Conservation (phyloP, 805 yeast species). For the Tetrapisispora phaffii region DNA sequence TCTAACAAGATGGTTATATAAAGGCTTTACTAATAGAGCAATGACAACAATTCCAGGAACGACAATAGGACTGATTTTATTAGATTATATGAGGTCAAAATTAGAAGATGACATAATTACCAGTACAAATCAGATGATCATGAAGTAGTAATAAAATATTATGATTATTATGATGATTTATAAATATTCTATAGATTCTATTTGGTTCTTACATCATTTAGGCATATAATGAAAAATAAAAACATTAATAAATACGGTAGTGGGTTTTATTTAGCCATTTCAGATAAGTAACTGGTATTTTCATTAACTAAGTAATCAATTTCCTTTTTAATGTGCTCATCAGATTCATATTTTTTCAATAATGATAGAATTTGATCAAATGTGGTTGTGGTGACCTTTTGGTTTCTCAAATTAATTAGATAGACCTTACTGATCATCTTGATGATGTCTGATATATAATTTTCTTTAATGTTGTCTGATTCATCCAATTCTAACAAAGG, state of each 20-base stretch:
- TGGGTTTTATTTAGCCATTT: background rate
- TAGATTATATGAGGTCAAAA: slow-evolving; percentile 63
- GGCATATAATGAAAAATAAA: background rate
- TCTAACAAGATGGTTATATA: slow-evolving; percentile 54
- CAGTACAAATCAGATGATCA: background rate
- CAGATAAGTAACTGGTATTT: background rate
- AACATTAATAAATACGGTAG: background rate
- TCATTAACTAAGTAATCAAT: background rate
- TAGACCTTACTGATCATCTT: background rate
- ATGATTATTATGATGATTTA: no score
- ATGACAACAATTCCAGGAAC: slow-evolving; percentile 78
- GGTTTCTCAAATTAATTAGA: background rate
- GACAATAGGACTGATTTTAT: slow-evolving; percentile 71
- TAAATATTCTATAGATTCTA: background rate
- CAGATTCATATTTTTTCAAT: background rate
- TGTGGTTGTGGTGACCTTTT: slow-evolving; percentile 27
- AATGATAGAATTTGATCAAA: background rate
- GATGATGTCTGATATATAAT: slow-evolving; percentile 28
- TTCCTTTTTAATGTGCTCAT: background rate
- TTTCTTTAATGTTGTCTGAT: background rate
- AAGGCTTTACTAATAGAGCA: slow-evolving; percentile 67
- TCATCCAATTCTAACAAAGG: slow-evolving; percentile 34
- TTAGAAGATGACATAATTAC: slow-evolving; percentile 12
- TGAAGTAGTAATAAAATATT: no score
- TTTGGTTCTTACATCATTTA: no score